Evolutionary conservation across 1,139 yeast species (phyloP).

Genomic region (Scheffersomyces quercinus): DNA sequence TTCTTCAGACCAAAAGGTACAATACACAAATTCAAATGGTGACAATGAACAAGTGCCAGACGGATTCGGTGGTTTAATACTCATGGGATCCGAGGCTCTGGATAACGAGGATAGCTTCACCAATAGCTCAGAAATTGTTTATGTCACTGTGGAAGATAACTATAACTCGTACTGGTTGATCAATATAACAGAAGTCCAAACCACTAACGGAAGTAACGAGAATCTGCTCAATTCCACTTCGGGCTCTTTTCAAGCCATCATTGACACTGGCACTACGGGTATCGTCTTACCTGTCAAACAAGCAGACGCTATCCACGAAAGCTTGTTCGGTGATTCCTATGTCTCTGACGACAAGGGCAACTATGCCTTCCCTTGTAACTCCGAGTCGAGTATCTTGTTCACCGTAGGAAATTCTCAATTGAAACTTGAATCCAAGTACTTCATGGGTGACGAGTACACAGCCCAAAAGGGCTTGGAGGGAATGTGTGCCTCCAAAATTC

Average conservation of each 20-base stretch:
- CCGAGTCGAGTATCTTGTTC: constrained; percentile 36
- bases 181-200: constrained; percentile 35
- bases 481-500: constrained; percentile 66
- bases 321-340: constrained; percentile 43
- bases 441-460: constrained; percentile 50
- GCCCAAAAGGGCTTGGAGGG: constrained; percentile 35
- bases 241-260: constrained; percentile 44
- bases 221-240: constrained; percentile 27
- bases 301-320: constrained; percentile 51
- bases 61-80: constrained; percentile 27
- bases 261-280: constrained; percentile 71
- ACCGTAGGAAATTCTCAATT: constrained; percentile 45
- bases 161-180: constrained; percentile 55
- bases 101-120: constrained; percentile 15
- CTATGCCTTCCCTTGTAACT: constrained; percentile 61
- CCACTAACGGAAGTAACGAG: constrained; percentile 24
- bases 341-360: constrained; percentile 57
- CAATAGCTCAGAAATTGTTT: constrained; percentile 18
- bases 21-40: constrained; percentile 3
- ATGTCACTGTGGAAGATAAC: constrained; percentile 39
- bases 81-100: constrained; percentile 25
- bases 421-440: constrained; percentile 43
- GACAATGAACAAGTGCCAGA: constrained; percentile 3
- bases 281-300: constrained; percentile 58
- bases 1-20: constrained; percentile 15